Evolutionary conservation across 2,329 filamentous ascomycete genomes (phyloP).

Genomic region (Biscogniauxia marginata): DNA sequence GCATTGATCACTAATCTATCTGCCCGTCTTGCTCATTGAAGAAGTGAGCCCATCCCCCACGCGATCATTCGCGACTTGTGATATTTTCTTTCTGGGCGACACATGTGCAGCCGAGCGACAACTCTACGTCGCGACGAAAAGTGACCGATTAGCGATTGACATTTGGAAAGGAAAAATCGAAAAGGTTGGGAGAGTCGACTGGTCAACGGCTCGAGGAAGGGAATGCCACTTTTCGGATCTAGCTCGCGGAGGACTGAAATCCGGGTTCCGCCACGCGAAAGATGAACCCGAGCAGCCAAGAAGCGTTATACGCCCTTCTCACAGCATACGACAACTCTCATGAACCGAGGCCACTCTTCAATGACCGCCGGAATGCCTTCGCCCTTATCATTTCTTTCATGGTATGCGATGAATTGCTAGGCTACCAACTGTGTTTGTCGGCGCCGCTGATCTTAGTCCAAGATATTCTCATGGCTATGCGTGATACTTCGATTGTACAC

Average conservation of each 20-base stretch:
- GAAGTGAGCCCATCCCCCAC: background rate
- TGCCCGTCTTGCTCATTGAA: background rate
- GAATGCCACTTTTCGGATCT: background rate
- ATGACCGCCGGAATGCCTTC: constrained; percentile 17
- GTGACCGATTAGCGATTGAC: background rate
- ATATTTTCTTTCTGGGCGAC: background rate
- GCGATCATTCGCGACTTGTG: background rate
- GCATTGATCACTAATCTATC: background rate
- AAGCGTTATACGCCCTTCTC: constrained; percentile 13
- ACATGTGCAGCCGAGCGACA: background rate
- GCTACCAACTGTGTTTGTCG: background rate
- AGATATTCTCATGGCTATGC: constrained; percentile 30
- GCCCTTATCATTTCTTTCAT: constrained; percentile 25
- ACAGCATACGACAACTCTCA: constrained; percentile 27
- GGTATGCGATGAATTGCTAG: constrained; percentile 10
- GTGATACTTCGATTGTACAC: constrained; percentile 29
- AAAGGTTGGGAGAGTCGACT: background rate
- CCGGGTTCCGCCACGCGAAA: background rate
- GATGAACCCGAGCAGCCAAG: constrained; percentile 2
- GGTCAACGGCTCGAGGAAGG: background rate
- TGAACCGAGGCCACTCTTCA: constrained; percentile 22
- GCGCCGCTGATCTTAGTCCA: constrained; percentile 1
- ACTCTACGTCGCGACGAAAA: no score
- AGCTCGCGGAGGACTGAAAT: background rate
- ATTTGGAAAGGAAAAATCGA: background rate